Evolutionary conservation across 1,284 basidiomycete genomes (phyloP).

Genomic region (Ganoderma lucidum): DNA sequence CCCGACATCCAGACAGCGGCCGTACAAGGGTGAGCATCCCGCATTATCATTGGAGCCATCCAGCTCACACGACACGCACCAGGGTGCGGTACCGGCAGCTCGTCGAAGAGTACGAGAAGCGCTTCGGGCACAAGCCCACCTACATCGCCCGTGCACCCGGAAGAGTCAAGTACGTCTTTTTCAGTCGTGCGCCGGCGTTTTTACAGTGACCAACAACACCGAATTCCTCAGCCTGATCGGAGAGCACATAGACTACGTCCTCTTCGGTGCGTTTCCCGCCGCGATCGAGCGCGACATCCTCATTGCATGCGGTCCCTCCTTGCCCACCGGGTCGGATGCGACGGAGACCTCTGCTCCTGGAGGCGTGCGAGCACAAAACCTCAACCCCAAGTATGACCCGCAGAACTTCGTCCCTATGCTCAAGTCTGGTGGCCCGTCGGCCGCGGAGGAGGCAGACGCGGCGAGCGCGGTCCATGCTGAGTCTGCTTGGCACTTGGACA

Average conservation of each 20-base stretch:
- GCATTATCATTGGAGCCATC: background rate
- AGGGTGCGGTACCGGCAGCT: constrained; percentile 74
- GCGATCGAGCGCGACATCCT: constrained; percentile 89
- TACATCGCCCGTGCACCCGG: constrained; percentile 86
- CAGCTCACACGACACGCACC: constrained; percentile 1
- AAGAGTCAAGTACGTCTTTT: constrained; percentile 71
- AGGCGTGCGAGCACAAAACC: constrained; percentile 71
- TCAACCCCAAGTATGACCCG: constrained; percentile 65
- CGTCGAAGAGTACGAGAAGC: constrained; percentile 64
- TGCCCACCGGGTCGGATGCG: constrained; percentile 26
- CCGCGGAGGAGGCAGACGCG: constrained; percentile 37
- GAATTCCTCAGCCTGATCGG: constrained; percentile 53
- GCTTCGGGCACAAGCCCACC: constrained; percentile 72
- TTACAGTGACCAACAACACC: background rate
- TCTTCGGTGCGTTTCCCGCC: constrained; percentile 84
- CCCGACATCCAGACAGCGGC: constrained; percentile 61
- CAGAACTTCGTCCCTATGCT: constrained; percentile 62
- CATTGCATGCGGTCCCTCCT: constrained; percentile 76
- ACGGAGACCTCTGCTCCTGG: constrained; percentile 30
- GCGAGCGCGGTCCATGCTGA: constrained; percentile 53
- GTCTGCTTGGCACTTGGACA: constrained; percentile 72
- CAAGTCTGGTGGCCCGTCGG: constrained; percentile 34
- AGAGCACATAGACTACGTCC: constrained; percentile 89
- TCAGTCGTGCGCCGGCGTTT: background rate
- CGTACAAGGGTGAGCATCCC: constrained; percentile 58